Evolutionary conservation across 2,329 filamentous ascomycete genomes (phyloP).

Genomic region (Aspergillus unguis): DNA sequence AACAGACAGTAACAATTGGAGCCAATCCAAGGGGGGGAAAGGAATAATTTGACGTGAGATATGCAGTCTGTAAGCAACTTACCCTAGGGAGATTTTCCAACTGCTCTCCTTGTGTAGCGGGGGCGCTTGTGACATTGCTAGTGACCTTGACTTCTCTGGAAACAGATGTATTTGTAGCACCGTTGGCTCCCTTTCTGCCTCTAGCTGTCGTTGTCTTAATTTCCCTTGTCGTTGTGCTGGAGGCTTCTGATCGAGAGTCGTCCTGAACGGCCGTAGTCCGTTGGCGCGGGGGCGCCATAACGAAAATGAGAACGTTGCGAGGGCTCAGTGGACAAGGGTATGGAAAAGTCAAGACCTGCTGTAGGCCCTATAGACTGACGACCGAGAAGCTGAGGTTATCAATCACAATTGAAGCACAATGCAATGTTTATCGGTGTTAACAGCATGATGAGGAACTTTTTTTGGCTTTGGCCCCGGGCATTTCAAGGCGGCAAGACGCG

Average conservation of each 20-base stretch:
- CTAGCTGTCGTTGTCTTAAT: conserved; percentile 30
- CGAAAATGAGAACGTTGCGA: conserved; percentile 11
- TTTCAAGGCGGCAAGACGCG: conserved; percentile 27
- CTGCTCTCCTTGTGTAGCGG: conserved; percentile 19
- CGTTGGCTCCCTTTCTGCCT: conserved; percentile 29
- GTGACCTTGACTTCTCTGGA: conserved; percentile 19
- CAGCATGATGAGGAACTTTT: conserved; percentile 17
- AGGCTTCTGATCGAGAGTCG: conserved; percentile 49
- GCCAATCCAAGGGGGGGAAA: no score
- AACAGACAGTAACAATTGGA: background rate
- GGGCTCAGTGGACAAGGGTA: conserved; percentile 3
- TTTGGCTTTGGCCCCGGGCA: conserved; percentile 16
- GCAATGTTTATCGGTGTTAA: conserved; percentile 7
- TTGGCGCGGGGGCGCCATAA: conserved; percentile 48
- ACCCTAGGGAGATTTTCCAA: conserved; percentile 32
- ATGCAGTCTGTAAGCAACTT: conserved; percentile 14
- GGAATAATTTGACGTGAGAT: no score
- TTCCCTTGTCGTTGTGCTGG: conserved; percentile 42
- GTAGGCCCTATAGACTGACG: background rate
- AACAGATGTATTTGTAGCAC: conserved; percentile 9
- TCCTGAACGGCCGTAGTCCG: conserved; percentile 40
- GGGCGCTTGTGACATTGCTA: conserved; percentile 30
- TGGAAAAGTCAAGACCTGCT: background rate
- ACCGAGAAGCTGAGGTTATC: background rate
- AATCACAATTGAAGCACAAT: conserved; percentile 7